Evolutionary conservation across 768 basidiomycete genomes (phyloP).

Genomic region (Phanerodontia chrysosporium): DNA sequence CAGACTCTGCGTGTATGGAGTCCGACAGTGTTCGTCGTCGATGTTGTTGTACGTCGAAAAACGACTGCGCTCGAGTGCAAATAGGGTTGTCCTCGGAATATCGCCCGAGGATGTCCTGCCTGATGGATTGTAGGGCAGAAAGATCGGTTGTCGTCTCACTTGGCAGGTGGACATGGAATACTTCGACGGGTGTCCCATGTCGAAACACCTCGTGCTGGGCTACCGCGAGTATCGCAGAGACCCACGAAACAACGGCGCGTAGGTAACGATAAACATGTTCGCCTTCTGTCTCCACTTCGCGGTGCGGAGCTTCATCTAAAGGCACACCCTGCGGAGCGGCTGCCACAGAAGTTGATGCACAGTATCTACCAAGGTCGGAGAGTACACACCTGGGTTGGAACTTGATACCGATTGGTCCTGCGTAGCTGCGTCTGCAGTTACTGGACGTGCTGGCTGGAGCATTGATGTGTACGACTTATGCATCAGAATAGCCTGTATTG

Average conservation of each 20-base stretch:
- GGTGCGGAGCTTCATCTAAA: not conserved
- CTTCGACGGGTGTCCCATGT: not conserved
- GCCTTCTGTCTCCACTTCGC: constrained; percentile 7
- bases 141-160: not conserved
- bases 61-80: not conserved
- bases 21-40: not conserved
- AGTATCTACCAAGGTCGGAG: too few species aligned
- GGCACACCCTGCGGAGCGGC: not conserved
- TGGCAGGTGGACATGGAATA: constrained; percentile 6
- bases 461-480: constrained; percentile 3
- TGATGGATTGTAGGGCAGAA: not conserved
- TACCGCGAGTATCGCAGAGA: not conserved
- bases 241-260: constrained; percentile 10
- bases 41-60: constrained; percentile 1
- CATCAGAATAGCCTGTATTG: constrained; percentile 6
- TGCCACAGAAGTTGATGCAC: not conserved
- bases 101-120: constrained; percentile 4
- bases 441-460: not conserved
- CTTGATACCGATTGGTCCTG: not conserved
- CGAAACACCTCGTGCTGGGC: constrained; percentile 10
- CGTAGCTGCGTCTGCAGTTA: not conserved
- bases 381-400: not conserved
- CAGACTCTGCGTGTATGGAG: constrained; percentile 8
- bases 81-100: not conserved
- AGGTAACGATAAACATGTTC: constrained; percentile 12